Conservation (phyloP, 257 asterid species). For the Ilex asprella region DNA sequence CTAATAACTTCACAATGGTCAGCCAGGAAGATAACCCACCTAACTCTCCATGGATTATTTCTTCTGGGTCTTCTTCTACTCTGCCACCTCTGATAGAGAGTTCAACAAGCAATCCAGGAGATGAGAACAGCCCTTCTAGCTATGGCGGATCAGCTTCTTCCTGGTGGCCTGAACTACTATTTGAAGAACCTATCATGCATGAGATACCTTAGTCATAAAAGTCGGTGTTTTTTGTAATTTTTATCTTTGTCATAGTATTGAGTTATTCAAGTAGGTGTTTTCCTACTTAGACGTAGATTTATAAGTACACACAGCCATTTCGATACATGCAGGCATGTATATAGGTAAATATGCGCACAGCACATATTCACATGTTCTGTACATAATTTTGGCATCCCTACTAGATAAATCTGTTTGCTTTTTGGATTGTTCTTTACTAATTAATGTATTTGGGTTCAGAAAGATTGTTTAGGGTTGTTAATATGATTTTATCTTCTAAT, state of each 20-base stretch:
- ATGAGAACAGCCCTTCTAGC: constrained; percentile 23
- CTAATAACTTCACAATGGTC: not conserved
- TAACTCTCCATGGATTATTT: not conserved
- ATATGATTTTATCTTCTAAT: too few relatives aligned
- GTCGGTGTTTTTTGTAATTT: not conserved
- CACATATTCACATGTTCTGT: not conserved
- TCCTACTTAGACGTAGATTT: not conserved
- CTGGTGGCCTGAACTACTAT: not conserved
- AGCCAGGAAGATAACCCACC: constrained; percentile 2
- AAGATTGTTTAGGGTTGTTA: too few relatives aligned
- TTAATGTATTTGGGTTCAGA: too few relatives aligned
- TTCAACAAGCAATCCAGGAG: constrained; percentile 16
- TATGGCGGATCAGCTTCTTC: constrained; percentile 5
- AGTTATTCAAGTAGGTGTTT: not conserved
- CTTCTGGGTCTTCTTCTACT: not conserved
- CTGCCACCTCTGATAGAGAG: constrained; percentile 17
- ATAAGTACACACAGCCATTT: not conserved
- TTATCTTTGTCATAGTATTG: not conserved
- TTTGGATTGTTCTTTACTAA: too few relatives aligned
- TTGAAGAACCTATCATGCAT: not conserved
- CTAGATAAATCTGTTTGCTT: too few relatives aligned
- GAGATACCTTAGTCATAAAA: not conserved
- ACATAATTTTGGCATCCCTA: not conserved
- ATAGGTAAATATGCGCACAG: not conserved
- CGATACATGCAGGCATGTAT: not conserved